Percentiles rank a stretch among this genome's conserved stretches.
These are phyloP conservation scores for Amanita brunnescens DNA, from an alignment of 768 basidiomycete genomes.

Conservation along the genomic window DNA sequence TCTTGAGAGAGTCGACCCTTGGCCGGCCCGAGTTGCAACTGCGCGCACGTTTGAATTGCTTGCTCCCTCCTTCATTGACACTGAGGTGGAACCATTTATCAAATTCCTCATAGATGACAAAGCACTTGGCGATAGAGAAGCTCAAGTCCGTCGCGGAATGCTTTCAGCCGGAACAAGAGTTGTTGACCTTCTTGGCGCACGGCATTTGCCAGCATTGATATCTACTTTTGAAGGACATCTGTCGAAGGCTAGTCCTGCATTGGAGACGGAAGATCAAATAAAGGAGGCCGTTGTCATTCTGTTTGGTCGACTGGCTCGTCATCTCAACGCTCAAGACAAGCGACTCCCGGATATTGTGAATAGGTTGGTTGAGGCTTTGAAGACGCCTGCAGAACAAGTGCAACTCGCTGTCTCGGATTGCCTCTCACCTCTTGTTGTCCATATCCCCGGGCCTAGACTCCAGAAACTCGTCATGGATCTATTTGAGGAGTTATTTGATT, in stretches of 20 bases:
- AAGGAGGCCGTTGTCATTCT: slow-evolving; percentile 94
- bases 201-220: slow-evolving; percentile 65
- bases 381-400: slow-evolving; percentile 92
- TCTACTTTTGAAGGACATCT: slow-evolving; percentile 76
- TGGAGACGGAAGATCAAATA: slow-evolving; percentile 76
- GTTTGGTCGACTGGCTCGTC: slow-evolving; percentile 86
- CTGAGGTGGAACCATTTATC: slow-evolving; percentile 67
- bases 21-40: slow-evolving; percentile 71
- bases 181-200: slow-evolving; percentile 76
- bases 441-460: slow-evolving; percentile 49
- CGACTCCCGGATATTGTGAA: slow-evolving; percentile 79
- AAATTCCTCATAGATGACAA: slow-evolving; percentile 77
- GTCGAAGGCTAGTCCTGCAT: slow-evolving; percentile 40
- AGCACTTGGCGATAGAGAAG: slow-evolving; percentile 77
- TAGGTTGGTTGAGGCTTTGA: slow-evolving; percentile 78
- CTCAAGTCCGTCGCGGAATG: slow-evolving; percentile 82
- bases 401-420: slow-evolving; percentile 97
- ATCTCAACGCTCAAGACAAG: slow-evolving; percentile 67
- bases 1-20: slow-evolving; percentile 84
- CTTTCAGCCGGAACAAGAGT: slow-evolving; percentile 74
- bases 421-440: slow-evolving; percentile 74
- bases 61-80: slow-evolving; percentile 53
- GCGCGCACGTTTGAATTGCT: slow-evolving; percentile 59
- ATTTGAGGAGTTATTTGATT: slow-evolving; percentile 67
- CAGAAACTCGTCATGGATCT: slow-evolving; percentile 65